These are phyloP conservation scores for Aspergillus candidus DNA, from an alignment of 2,329 filamentous ascomycete genomes.

Conservation along the genomic window DNA sequence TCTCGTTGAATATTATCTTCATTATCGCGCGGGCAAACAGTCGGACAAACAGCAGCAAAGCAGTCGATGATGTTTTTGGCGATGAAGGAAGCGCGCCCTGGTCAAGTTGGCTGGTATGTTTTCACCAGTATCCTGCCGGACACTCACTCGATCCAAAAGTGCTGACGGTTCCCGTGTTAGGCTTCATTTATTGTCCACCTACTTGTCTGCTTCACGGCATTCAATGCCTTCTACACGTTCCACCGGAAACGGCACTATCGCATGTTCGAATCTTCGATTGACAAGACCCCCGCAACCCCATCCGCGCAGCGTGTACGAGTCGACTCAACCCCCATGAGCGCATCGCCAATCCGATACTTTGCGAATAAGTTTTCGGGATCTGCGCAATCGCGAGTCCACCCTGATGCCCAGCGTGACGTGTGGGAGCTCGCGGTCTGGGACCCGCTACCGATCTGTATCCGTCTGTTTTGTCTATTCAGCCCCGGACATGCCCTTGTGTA, in stretches of 20 bases:
- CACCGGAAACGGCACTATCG: slow-evolving; percentile 78
- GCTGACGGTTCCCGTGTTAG: slow-evolving; percentile 38
- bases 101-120: slow-evolving; percentile 58
- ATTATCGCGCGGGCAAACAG: slow-evolving; percentile 77
- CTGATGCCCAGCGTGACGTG: slow-evolving; percentile 68
- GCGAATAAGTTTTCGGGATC: slow-evolving; percentile 62
- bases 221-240: slow-evolving; percentile 78
- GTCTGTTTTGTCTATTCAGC: slow-evolving; percentile 84
- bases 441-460: slow-evolving; percentile 74
- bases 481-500: slow-evolving; percentile 91
- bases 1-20: slow-evolving; percentile 72
- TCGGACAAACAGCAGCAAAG: slow-evolving; percentile 43
- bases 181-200: slow-evolving; percentile 64
- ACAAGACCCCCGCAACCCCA: slow-evolving; percentile 67
- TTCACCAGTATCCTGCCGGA: neutral
- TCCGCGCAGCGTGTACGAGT: slow-evolving; percentile 85
- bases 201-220: slow-evolving; percentile 59
- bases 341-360: slow-evolving; percentile 72
- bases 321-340: slow-evolving; percentile 70
- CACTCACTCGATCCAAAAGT: neutral
- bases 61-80: slow-evolving; percentile 76
- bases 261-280: slow-evolving; percentile 81
- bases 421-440: slow-evolving; percentile 97
- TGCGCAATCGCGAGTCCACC: slow-evolving; percentile 77
- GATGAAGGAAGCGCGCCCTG: slow-evolving; percentile 61